Percentiles rank a stretch among this genome's conserved stretches.
phyloP scores from a whole-genome alignment of 2,329 filamentous ascomycete genomes.

The Botrytis sinoallii region DNA sequence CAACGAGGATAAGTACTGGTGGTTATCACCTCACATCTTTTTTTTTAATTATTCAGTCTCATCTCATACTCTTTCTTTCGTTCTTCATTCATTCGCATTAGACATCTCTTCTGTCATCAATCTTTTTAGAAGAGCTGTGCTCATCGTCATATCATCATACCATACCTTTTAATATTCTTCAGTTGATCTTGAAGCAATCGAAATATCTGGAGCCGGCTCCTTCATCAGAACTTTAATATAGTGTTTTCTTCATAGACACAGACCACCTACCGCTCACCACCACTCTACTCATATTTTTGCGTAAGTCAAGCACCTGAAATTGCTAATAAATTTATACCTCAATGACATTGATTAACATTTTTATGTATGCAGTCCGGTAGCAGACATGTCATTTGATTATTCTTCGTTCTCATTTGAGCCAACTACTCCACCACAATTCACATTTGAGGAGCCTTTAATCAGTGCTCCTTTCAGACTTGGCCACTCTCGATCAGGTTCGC shows the following conservation, averaged over 20 bases:
- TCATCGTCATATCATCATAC: constrained; percentile 32
- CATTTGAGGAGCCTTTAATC: constrained; percentile 55
- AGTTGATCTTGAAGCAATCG: constrained; percentile 25
- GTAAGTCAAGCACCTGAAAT: constrained; percentile 26
- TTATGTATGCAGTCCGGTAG: constrained; percentile 51
- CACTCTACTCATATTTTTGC: constrained; percentile 22
- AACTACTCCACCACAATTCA: constrained; percentile 50
- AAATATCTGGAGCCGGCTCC: constrained; percentile 36
- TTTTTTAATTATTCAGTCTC: constrained; percentile 26
- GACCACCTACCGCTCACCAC: constrained; percentile 15
- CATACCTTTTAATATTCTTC: constrained; percentile 30
- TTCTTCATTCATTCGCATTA: constrained; percentile 26
- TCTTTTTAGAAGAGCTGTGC: constrained; percentile 32
- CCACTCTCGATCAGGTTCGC: constrained; percentile 40
- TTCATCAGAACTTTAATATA: constrained; percentile 30
- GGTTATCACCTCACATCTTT: constrained; percentile 16
- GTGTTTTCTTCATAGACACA: constrained; percentile 32
- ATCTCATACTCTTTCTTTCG: constrained; percentile 31
- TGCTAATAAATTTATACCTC: background rate
- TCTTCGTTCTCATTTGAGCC: constrained; percentile 52
- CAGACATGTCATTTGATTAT: constrained; percentile 59
- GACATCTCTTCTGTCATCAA: constrained; percentile 31
- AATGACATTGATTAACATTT: constrained; percentile 23
- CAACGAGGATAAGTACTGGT: constrained; percentile 35
- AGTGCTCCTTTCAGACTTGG: constrained; percentile 49